These are phyloP conservation scores for Metschnikowia corniflorae DNA, from an alignment of 805 yeast species.

Conservation along the genomic window DNA sequence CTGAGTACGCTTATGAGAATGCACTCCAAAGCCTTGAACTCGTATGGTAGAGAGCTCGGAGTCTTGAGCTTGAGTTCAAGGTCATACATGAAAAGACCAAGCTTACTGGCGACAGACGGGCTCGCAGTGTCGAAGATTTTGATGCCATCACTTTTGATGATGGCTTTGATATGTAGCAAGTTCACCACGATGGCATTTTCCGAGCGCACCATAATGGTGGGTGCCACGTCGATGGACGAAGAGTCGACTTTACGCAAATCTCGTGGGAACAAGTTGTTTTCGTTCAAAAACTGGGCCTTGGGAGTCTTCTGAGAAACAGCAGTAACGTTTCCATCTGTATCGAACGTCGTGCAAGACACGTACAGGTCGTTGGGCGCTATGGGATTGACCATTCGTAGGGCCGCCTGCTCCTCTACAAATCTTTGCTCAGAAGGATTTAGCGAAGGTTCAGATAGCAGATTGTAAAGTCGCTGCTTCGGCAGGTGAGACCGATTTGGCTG, in stretches of 20 bases:
- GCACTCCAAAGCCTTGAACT: conserved; percentile 79
- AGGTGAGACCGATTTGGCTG: too few species aligned
- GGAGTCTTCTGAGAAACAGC: conserved; percentile 72
- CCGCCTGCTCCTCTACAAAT: conserved; percentile 2
- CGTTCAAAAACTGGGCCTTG: conserved; percentile 62
- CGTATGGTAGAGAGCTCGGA: conserved; percentile 44
- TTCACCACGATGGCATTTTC: conserved; percentile 75
- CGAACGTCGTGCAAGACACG: conserved; percentile 81
- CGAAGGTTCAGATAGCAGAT: conserved; percentile 9
- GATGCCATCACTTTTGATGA: conserved; percentile 76
- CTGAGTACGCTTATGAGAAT: conserved; percentile 79
- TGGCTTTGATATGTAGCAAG: conserved; percentile 82
- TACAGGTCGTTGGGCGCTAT: conserved; percentile 46
- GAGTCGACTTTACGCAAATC: conserved; percentile 83
- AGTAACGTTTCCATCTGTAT: conserved; percentile 60
- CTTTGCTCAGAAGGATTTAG: conserved; percentile 3
- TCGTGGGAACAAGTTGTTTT: conserved; percentile 76
- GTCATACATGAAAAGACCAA: conserved; percentile 82
- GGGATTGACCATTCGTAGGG: conserved; percentile 30
- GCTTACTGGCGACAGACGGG: conserved; percentile 61
- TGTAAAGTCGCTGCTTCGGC: conserved; percentile 6
- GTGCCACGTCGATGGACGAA: conserved; percentile 75
- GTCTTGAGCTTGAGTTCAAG: conserved; percentile 64
- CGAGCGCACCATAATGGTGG: conserved; percentile 77
- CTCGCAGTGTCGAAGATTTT: conserved; percentile 77